Evolutionary conservation across 352 stramenopile genomes (phyloP).

Genomic region (Globisporangium emineosum): DNA sequence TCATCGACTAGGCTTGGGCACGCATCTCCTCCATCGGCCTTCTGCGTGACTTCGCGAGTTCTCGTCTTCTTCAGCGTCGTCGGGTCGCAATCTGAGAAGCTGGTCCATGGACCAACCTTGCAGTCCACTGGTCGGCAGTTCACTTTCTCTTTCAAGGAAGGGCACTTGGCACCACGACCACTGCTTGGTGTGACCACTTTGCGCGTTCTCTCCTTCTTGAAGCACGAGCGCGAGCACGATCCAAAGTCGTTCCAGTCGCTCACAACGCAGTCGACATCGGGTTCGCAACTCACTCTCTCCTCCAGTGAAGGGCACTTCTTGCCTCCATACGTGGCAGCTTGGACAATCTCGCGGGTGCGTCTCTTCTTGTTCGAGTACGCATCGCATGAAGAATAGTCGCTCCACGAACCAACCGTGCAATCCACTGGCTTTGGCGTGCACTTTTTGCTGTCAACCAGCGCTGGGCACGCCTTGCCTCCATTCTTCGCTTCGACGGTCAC

Average conservation of each 20-base stretch:
- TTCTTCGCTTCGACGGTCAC: conserved; percentile 25
- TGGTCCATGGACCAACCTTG: conserved; percentile 36
- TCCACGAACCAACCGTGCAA: conserved; percentile 54
- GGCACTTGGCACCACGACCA: conserved; percentile 36
- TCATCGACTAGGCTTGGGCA: conserved; percentile 37
- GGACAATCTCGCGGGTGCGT: conserved; percentile 38
- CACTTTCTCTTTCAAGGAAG: conserved; percentile 28
- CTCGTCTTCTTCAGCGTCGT: conserved; percentile 30
- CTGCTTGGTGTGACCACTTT: conserved; percentile 28
- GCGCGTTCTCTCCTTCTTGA: conserved; percentile 36
- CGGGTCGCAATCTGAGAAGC: conserved; percentile 38
- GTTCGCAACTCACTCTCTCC: conserved; percentile 33
- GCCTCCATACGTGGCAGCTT: conserved; percentile 32
- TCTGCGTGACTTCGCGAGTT: conserved; percentile 28
- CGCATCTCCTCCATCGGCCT: conserved; percentile 33
- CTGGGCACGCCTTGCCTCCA: conserved; percentile 33
- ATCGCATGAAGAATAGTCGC: conserved; percentile 40
- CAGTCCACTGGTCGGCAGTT: conserved; percentile 48
- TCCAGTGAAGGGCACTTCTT: conserved; percentile 34
- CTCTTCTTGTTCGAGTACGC: conserved; percentile 41
- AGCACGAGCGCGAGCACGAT: conserved; percentile 28
- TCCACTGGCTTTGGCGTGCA: conserved; percentile 42
- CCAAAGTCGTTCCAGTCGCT: conserved; percentile 48
- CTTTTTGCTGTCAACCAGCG: conserved; percentile 26
- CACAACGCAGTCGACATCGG: conserved; percentile 52